Percentiles rank a stretch among this genome's conserved stretches.
These are phyloP conservation scores for Hyaloscypha variabilis DNA, from an alignment of 495 filamentous ascomycete genomes.

Conservation along the genomic window DNA sequence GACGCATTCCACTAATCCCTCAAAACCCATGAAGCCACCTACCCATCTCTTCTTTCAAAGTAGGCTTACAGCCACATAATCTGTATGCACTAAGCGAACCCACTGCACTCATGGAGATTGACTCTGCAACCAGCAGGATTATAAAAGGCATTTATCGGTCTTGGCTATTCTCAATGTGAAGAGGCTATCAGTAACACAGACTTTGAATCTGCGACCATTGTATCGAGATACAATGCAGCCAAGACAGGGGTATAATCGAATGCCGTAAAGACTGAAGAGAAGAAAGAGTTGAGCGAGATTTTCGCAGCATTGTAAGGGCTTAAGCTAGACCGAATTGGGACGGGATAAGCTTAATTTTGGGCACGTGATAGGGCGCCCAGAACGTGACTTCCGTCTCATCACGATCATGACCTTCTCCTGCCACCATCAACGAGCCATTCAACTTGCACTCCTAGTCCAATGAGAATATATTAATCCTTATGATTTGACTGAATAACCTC, in stretches of 20 bases:
- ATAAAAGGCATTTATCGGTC: slow-evolving; percentile 32
- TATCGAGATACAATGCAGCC: slow-evolving; percentile 29
- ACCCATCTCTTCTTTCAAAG: not conserved
- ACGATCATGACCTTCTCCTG: not conserved
- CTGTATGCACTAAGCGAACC: slow-evolving; percentile 36
- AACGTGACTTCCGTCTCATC: too few species aligned
- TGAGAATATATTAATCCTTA: not conserved
- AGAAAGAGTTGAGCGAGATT: slow-evolving; percentile 4
- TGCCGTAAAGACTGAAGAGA: slow-evolving; percentile 30
- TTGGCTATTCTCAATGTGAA: slow-evolving; percentile 32
- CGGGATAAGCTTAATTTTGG: not conserved
- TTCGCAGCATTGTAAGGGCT: not conserved
- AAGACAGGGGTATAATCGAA: slow-evolving; percentile 33
- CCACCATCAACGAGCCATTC: not conserved
- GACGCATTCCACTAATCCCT: too few species aligned
- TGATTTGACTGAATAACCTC: not conserved
- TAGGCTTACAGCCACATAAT: not conserved
- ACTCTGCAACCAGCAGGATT: slow-evolving; percentile 34
- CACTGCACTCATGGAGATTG: slow-evolving; percentile 28
- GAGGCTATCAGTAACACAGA: slow-evolving; percentile 26
- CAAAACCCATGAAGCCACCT: not conserved
- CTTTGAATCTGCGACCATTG: slow-evolving; percentile 10
- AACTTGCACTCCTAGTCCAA: not conserved
- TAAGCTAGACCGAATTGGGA: not conserved
- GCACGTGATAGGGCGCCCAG: too few species aligned